A percentile compares a stretch with the other conserved stretches of the same genome.
phyloP scores from a whole-genome alignment of 768 basidiomycete species.

The Lepiota brunneoincarnata region DNA sequence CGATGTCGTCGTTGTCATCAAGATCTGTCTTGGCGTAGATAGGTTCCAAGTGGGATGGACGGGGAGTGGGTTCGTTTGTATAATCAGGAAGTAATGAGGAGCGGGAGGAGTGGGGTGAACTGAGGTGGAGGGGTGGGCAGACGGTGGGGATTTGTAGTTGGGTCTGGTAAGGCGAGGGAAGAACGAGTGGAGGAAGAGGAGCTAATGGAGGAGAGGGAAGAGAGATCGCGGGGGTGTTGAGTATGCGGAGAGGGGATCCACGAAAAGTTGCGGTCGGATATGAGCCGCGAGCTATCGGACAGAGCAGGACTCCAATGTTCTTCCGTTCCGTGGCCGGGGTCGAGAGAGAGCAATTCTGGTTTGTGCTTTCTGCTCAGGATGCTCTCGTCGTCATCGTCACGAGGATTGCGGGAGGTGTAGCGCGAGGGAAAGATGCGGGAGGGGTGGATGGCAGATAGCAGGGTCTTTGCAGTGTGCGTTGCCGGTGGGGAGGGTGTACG shows the following conservation, averaged over 20 bases:
- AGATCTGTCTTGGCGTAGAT: conserved; percentile 17
- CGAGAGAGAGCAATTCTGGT: conserved; percentile 21
- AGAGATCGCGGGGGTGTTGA: conserved; percentile 3
- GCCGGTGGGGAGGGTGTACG: conserved; percentile 21
- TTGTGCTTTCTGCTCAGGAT: conserved; percentile 9
- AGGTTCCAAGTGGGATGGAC: conserved; percentile 25
- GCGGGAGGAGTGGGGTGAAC: conserved; percentile 22
- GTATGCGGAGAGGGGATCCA: not conserved
- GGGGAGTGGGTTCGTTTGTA: conserved; percentile 24
- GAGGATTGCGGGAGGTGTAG: conserved; percentile 22
- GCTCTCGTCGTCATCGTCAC: conserved; percentile 4
- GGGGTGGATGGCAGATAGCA: conserved; percentile 18
- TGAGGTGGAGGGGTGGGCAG: conserved; percentile 16
- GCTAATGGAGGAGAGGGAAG: conserved; percentile 17
- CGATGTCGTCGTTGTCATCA: conserved; percentile 21
- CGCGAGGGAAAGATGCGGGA: conserved; percentile 40
- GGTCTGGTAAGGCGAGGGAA: conserved; percentile 13
- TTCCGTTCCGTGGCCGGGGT: conserved; percentile 10
- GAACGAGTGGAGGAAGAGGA: conserved; percentile 20
- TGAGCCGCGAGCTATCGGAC: too few relatives aligned
- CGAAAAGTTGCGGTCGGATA: not conserved
- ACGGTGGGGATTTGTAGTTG: not conserved
- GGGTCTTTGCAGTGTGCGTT: not conserved
- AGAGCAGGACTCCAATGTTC: not conserved
- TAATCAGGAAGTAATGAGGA: conserved; percentile 11